These are phyloP conservation scores for Emmonsiellopsis sp. DNA, from an alignment of 2,329 filamentous ascomycete species.

Conservation along the genomic window DNA sequence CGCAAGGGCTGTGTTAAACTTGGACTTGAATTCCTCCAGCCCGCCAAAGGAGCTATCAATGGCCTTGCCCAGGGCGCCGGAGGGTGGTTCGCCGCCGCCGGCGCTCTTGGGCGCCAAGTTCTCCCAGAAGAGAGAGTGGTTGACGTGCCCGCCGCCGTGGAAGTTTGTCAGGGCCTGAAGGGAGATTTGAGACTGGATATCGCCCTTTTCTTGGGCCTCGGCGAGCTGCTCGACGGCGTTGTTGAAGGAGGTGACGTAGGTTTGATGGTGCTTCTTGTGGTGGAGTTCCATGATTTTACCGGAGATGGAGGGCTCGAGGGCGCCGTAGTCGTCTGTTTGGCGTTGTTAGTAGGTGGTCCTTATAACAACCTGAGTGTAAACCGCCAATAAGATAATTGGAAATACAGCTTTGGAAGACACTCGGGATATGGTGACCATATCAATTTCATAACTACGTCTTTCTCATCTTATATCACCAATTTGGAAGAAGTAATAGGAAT, in stretches of 20 bases:
- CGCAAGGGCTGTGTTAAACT: slow-evolving; percentile 55
- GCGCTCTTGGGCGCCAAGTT: slow-evolving; percentile 53
- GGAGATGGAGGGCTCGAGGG: slow-evolving; percentile 75
- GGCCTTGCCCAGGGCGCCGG: slow-evolving; percentile 45
- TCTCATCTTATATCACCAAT: too few relatives aligned
- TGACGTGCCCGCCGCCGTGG: slow-evolving; percentile 54
- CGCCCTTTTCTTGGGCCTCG: slow-evolving; percentile 44
- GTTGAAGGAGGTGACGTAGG: slow-evolving; percentile 87
- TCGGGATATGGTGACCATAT: too few relatives aligned
- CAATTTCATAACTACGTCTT: too few relatives aligned
- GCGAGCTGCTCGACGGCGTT: slow-evolving; percentile 62
- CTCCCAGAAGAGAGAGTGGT: slow-evolving; percentile 59
- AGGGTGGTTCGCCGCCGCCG: slow-evolving; percentile 54
- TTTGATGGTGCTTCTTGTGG: slow-evolving; percentile 89
- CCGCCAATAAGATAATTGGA: not conserved
- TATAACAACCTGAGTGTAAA: not conserved
- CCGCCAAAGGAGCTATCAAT: slow-evolving; percentile 53
- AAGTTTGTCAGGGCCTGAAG: slow-evolving; percentile 55
- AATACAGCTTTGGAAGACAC: too few relatives aligned
- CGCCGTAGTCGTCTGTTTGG: slow-evolving; percentile 78
- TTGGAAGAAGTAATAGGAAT: too few relatives aligned
- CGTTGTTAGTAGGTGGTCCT: not conserved
- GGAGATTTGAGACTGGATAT: slow-evolving; percentile 49
- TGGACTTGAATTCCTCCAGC: slow-evolving; percentile 50
- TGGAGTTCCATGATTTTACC: slow-evolving; percentile 95